Conservation (phyloP, 768 basidiomycete genomes). For the Rubroboletus satanas region DNA sequence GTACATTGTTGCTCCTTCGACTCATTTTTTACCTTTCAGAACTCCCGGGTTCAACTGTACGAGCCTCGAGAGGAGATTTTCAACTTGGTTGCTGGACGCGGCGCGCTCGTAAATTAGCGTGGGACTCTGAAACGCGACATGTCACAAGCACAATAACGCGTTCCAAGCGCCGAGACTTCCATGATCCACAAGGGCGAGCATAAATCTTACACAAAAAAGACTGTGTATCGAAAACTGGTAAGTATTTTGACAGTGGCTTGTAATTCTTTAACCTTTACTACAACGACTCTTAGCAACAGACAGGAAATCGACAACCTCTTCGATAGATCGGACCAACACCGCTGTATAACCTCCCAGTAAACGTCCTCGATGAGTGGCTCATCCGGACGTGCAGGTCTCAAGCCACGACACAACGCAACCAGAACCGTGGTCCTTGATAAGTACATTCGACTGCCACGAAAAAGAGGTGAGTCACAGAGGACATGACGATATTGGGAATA, state of each 20-base stretch:
- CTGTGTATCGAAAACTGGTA: too few species aligned
- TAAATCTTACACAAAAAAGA: too few species aligned
- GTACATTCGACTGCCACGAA: slow-evolving; percentile 26
- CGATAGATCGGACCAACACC: neutral
- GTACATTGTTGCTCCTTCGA: slow-evolving; percentile 51
- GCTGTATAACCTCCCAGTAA: too few species aligned
- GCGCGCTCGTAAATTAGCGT: slow-evolving; percentile 11
- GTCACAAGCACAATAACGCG: slow-evolving; percentile 15
- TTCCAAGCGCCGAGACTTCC: too few species aligned
- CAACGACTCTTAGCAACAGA: neutral
- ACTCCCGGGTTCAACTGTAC: neutral
- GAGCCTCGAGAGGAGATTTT: neutral
- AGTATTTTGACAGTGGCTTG: too few species aligned
- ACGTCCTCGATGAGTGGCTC: too few species aligned
- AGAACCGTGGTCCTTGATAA: slow-evolving; percentile 31
- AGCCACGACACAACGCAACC: slow-evolving; percentile 13
- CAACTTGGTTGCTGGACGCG: slow-evolving; percentile 1
- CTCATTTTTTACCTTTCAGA: slow-evolving; percentile 18
- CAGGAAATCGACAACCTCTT: slow-evolving; percentile 22
- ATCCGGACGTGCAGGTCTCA: neutral
- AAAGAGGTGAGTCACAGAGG: neutral
- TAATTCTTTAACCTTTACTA: neutral
- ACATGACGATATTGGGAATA: neutral
- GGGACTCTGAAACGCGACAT: slow-evolving; percentile 12
- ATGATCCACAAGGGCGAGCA: too few species aligned